A percentile compares a stretch with the other conserved stretches of the same genome.
These are phyloP conservation scores for Sphagnum magellanicum DNA, from an alignment of 228 moss, liverwort and hornwort species.

Conservation along the genomic window DNA sequence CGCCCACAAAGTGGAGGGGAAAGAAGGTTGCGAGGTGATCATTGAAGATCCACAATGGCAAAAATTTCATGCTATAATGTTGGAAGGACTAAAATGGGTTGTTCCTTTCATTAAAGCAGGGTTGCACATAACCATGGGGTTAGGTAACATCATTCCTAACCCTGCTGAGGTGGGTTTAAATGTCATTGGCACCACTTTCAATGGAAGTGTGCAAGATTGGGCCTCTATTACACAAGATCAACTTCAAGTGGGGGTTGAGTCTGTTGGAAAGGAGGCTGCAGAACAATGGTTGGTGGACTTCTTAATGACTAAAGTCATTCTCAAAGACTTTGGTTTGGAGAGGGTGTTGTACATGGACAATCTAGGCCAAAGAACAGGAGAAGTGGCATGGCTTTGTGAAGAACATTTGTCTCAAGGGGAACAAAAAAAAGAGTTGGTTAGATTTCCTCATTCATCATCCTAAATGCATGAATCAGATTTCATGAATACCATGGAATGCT, in stretches of 20 bases:
- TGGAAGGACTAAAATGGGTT: neutral
- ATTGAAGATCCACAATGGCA: neutral
- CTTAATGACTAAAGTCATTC: neutral
- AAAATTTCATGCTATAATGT: neutral
- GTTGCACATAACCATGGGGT: neutral
- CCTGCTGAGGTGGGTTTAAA: neutral
- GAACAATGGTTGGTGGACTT: neutral
- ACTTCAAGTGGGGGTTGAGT: neutral
- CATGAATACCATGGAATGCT: too few relatives aligned
- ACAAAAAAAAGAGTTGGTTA: too few relatives aligned
- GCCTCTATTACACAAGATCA: neutral
- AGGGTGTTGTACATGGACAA: neutral
- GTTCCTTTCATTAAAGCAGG: neutral
- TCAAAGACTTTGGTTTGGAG: neutral
- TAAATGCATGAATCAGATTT: too few relatives aligned
- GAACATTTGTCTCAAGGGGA: neutral
- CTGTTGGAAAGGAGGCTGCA: neutral
- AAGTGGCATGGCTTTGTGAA: conserved; percentile 1
- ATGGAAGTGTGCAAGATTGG: neutral
- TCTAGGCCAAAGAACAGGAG: neutral
- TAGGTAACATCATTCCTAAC: neutral
- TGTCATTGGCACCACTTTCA: neutral
- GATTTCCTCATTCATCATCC: too few relatives aligned
- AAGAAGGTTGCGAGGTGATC: neutral
- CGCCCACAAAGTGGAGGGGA: neutral